phyloP scores from a whole-genome alignment of 352 stramenopile species.

The Peronospora tabacina region DNA sequence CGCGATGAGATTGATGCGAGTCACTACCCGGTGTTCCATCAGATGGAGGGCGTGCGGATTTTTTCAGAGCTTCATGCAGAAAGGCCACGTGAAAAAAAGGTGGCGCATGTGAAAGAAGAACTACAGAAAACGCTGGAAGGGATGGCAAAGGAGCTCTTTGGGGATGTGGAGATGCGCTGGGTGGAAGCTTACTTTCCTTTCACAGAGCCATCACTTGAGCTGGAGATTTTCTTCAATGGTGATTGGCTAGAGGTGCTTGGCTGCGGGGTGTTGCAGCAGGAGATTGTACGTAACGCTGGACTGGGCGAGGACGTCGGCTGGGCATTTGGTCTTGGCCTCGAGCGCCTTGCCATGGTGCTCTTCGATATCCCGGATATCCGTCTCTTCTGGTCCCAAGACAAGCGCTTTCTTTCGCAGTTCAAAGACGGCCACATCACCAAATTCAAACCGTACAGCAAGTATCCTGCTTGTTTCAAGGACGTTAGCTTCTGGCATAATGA shows the following conservation, averaged over 20 bases:
- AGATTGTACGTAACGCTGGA: constrained; percentile 89
- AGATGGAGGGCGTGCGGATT: constrained; percentile 97
- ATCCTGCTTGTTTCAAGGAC: constrained; percentile 97
- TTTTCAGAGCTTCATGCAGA: constrained; percentile 75
- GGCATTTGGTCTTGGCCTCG: constrained; percentile 97
- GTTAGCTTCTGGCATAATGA: constrained; percentile 95
- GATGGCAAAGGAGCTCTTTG: constrained; percentile 89
- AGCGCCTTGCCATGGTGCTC: constrained; percentile 98
- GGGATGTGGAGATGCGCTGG: constrained; percentile 94
- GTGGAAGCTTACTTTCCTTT: constrained; percentile 99
- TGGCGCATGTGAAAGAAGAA: constrained; percentile 85
- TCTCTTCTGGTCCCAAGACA: constrained; percentile 97
- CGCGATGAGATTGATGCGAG: constrained; percentile 97
- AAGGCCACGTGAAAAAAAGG: constrained; percentile 61
- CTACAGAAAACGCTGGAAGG: constrained; percentile 94
- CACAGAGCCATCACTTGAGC: constrained; percentile 95
- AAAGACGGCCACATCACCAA: constrained; percentile 89
- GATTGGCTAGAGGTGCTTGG: constrained; percentile 99
- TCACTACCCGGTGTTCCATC: constrained; percentile 99
- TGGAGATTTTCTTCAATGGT: constrained; percentile 97
- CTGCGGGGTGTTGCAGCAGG: constrained; percentile 93
- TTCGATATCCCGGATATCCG: constrained; percentile 99
- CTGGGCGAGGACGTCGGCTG: constrained; percentile 88
- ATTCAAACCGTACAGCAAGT: constrained; percentile 99
- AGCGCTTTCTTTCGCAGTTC: constrained; percentile 91